phyloP scores from a whole-genome alignment of 2,329 filamentous ascomycete species.

The Beauveria pseudobassiana region DNA sequence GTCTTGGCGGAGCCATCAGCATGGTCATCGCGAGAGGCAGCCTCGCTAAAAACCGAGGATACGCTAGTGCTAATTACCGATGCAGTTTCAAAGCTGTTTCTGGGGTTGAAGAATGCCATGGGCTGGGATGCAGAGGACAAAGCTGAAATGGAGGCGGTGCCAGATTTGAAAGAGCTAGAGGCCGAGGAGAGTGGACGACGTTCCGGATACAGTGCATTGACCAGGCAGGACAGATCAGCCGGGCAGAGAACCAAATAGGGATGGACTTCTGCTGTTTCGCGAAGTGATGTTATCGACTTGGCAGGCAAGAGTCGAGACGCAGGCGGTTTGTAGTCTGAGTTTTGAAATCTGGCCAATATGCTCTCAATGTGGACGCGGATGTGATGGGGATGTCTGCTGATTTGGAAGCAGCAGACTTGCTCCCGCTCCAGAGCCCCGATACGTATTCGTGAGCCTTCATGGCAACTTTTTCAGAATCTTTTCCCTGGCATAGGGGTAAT shows the following conservation, averaged over 20 bases:
- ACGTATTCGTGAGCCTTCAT: conserved; percentile 73
- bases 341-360: conserved; percentile 58
- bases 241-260: conserved; percentile 75
- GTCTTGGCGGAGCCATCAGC: conserved; percentile 47
- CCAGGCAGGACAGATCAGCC: conserved; percentile 69
- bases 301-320: conserved; percentile 59
- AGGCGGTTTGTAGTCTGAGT: conserved; percentile 39
- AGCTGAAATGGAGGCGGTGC: conserved; percentile 59
- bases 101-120: conserved; percentile 52
- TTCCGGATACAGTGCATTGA: conserved; percentile 79
- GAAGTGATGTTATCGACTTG: conserved; percentile 62
- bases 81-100: conserved; percentile 55
- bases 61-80: conserved; percentile 67
- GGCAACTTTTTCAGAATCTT: conserved; percentile 72
- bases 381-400: conserved; percentile 42
- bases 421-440: conserved; percentile 66
- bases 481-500: conserved; percentile 83
- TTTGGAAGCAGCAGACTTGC: conserved; percentile 47
- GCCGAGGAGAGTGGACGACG: conserved; percentile 56
- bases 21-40: conserved; percentile 55
- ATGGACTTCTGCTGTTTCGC: conserved; percentile 71
- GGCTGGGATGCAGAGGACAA: conserved; percentile 61
- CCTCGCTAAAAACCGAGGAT: conserved; percentile 65
- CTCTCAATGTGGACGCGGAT: conserved; percentile 64
- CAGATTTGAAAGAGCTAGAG: conserved; percentile 56